Percentiles rank a stretch among this genome's conserved stretches.
These are phyloP conservation scores for Boletus rubroflammeus DNA, from an alignment of 768 basidiomycete genomes.

Conservation along the genomic window DNA sequence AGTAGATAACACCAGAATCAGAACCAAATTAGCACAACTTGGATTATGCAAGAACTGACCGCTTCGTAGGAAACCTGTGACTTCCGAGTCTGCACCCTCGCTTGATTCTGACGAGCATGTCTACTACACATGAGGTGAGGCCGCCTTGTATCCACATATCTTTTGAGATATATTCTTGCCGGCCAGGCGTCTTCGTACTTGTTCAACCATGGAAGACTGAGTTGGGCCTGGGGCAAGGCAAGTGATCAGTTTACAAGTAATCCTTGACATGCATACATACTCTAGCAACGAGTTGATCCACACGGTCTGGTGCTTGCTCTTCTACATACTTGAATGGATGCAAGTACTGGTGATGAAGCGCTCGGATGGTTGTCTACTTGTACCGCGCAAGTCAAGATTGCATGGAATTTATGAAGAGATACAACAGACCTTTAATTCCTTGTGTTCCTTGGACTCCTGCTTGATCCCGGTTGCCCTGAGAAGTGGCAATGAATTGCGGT, in stretches of 20 bases:
- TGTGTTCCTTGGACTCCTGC: slow-evolving; percentile 4
- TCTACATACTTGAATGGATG: slow-evolving; percentile 15
- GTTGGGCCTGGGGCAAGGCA: slow-evolving; percentile 3
- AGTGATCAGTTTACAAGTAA: background rate
- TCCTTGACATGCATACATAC: background rate
- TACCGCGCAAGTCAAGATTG: background rate
- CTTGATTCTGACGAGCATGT: background rate
- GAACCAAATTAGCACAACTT: background rate
- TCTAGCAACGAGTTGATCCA: slow-evolving; percentile 8
- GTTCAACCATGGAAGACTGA: slow-evolving; percentile 15
- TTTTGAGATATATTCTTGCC: slow-evolving; percentile 18
- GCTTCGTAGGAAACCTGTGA: background rate
- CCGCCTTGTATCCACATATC: slow-evolving; percentile 12
- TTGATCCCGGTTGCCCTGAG: slow-evolving; percentile 2
- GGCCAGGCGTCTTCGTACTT: slow-evolving; percentile 20
- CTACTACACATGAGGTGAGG: background rate
- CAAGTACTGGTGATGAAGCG: slow-evolving; percentile 3
- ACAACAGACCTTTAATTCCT: slow-evolving; percentile 1
- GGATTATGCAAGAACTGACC: slow-evolving; percentile 1
- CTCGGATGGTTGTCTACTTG: slow-evolving; percentile 5
- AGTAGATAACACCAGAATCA: background rate
- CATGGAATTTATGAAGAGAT: background rate
- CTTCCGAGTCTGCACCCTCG: accelerated
- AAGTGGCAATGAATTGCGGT: background rate
- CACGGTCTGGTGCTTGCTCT: slow-evolving; percentile 7